Conservation (phyloP, 345 rosid species). For the Reutealis trisperma region DNA sequence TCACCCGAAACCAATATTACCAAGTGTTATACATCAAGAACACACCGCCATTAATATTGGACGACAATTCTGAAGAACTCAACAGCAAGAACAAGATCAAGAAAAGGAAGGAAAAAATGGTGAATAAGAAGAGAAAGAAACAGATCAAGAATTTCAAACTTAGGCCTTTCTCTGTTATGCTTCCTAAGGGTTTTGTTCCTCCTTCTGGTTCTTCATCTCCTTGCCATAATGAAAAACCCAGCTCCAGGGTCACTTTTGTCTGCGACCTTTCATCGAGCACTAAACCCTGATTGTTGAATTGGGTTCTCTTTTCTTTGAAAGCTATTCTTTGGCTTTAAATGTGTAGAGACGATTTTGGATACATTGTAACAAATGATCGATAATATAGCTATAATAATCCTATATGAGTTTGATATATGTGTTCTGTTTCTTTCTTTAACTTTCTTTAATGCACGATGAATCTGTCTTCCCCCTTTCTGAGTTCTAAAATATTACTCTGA, state of each 20-base stretch:
- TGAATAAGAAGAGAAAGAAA: conserved; percentile 20
- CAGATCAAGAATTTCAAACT: conserved; percentile 18
- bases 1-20: neutral
- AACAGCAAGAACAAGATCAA: conserved; percentile 16
- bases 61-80: neutral
- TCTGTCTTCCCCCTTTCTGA: neutral
- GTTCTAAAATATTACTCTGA: too few species aligned
- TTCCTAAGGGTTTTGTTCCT: conserved; percentile 62
- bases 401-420: neutral
- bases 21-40: conserved; percentile 36
- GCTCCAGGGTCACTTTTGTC: conserved; percentile 24
- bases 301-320: neutral
- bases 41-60: conserved; percentile 30
- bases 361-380: conserved; percentile 4
- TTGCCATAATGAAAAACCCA: conserved; percentile 54
- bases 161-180: conserved; percentile 54
- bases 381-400: neutral
- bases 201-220: conserved; percentile 68
- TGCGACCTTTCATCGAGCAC: conserved; percentile 45
- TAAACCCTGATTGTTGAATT: conserved; percentile 26
- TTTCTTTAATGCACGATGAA: neutral
- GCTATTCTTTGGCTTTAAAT: neutral
- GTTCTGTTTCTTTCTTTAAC: neutral
- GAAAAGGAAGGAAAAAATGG: conserved; percentile 12
- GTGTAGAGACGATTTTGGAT: conserved; percentile 10